phyloP scores from a whole-genome alignment of 306 rosid species.

The Prunus padus region DNA sequence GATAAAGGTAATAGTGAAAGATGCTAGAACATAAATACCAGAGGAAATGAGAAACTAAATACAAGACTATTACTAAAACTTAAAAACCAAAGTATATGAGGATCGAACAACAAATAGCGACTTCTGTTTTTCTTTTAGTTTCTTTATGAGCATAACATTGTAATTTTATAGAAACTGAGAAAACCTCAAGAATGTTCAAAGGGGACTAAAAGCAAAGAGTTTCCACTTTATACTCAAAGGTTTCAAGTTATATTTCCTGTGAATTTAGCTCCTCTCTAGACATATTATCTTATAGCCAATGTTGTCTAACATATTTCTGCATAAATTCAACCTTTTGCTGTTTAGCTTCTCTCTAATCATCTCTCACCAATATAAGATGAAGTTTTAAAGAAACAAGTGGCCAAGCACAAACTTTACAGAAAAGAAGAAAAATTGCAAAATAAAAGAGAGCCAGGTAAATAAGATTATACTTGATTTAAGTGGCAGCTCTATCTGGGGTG shows the following conservation, averaged over 20 bases:
- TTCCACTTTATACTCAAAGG: not conserved
- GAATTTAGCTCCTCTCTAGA: not conserved
- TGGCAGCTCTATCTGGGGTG: slow-evolving; percentile 78
- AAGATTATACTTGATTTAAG: slow-evolving; percentile 57
- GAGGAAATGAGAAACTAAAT: slow-evolving; percentile 9
- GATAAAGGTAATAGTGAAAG: not conserved
- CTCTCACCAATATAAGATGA: not conserved
- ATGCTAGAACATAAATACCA: not conserved
- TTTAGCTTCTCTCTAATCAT: not conserved
- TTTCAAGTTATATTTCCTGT: slow-evolving; percentile 6
- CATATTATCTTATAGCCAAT: not conserved
- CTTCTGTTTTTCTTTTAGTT: not conserved
- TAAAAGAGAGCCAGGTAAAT: slow-evolving; percentile 9
- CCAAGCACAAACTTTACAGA: not conserved
- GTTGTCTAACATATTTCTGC: not conserved
- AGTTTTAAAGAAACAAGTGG: not conserved
- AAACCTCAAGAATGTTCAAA: slow-evolving; percentile 3
- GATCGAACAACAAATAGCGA: not conserved
- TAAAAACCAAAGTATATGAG: not conserved
- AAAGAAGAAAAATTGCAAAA: not conserved
- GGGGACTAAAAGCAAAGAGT: slow-evolving; percentile 1
- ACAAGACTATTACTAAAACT: slow-evolving; percentile 20
- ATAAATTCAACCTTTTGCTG: not conserved
- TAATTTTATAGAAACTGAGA: slow-evolving; percentile 6
- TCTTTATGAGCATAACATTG: not conserved